A percentile compares a stretch with the other conserved stretches of the same genome.
These are phyloP conservation scores for Amanita inopinata DNA, from an alignment of 768 basidiomycete genomes.

Conservation along the genomic window DNA sequence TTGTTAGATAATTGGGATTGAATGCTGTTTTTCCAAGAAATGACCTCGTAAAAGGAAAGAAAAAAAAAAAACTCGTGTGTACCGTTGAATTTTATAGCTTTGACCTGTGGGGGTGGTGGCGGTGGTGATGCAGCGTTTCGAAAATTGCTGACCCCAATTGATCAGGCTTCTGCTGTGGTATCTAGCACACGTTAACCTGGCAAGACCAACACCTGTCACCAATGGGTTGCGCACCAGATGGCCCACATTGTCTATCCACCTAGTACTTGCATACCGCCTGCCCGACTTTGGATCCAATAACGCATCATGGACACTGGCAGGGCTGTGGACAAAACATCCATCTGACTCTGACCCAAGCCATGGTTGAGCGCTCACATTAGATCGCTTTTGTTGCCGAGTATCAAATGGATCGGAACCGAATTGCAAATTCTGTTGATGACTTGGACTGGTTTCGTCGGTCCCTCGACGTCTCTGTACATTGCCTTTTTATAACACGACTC, in stretches of 20 bases:
- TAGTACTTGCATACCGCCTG: constrained; percentile 19
- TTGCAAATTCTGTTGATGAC: constrained; percentile 31
- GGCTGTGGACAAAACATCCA: constrained; percentile 19
- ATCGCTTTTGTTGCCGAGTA: constrained; percentile 42
- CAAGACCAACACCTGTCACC: neutral
- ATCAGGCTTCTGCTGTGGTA: constrained; percentile 18
- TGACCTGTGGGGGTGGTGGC: too few relatives aligned
- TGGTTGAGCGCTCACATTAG: constrained; percentile 52
- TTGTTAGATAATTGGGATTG: too few relatives aligned
- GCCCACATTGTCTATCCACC: constrained; percentile 17
- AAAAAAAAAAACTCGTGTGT: too few relatives aligned
- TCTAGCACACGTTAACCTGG: constrained; percentile 3
- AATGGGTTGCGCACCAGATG: constrained; percentile 17
- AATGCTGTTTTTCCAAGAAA: too few relatives aligned
- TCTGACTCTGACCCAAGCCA: too few relatives aligned
- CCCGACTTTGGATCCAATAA: constrained; percentile 21
- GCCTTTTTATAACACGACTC: constrained; percentile 24
- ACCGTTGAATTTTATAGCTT: neutral
- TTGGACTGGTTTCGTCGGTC: constrained; percentile 41
- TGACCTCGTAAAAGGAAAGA: too few relatives aligned
- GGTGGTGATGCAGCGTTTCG: neutral
- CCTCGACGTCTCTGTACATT: constrained; percentile 55
- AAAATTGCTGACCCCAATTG: constrained; percentile 9
- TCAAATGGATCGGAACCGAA: constrained; percentile 39
- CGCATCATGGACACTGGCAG: constrained; percentile 21